These are phyloP conservation scores for Sporothrix pseudoabietina DNA, from an alignment of 2,329 filamentous ascomycete species.

Conservation along the genomic window DNA sequence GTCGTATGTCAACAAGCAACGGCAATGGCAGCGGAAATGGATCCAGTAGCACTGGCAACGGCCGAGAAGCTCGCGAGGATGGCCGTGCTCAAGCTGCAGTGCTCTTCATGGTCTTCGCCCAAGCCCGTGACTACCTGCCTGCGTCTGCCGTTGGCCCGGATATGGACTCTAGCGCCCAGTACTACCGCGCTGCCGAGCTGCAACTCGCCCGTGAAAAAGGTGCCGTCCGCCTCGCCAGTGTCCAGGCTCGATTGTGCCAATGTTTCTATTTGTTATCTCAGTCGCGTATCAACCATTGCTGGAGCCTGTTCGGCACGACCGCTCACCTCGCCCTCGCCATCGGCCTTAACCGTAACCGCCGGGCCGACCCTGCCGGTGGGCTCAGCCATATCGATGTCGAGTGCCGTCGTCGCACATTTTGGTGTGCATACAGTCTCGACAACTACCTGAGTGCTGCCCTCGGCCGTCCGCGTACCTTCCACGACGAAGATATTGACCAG, in stretches of 20 bases:
- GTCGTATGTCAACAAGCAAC: neutral
- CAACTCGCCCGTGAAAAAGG: conserved; percentile 46
- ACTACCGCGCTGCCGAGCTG: conserved; percentile 44
- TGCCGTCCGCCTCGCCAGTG: conserved; percentile 44
- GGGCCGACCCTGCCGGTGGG: conserved; percentile 34
- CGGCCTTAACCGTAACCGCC: conserved; percentile 45
- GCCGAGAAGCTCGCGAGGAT: neutral
- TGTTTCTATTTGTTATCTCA: conserved; percentile 50
- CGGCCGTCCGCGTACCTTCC: conserved; percentile 62
- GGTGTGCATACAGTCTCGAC: conserved; percentile 66
- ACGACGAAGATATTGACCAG: conserved; percentile 67
- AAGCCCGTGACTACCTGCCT: conserved; percentile 19
- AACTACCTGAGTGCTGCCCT: conserved; percentile 65
- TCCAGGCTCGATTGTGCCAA: conserved; percentile 48
- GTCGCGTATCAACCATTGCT: conserved; percentile 52
- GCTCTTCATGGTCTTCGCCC: conserved; percentile 50
- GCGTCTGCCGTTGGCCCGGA: neutral
- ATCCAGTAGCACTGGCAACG: neutral
- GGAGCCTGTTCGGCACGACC: conserved; percentile 50
- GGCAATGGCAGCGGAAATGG: neutral
- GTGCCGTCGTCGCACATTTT: conserved; percentile 55
- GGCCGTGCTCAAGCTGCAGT: conserved; percentile 36
- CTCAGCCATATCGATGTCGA: conserved; percentile 44
- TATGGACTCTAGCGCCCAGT: conserved; percentile 37
- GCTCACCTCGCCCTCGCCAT: conserved; percentile 46